Evolutionary conservation across 306 rosid species (phyloP), one percentile per base, ranked within the genome.

Genomic region (Gillenia trifoliata): DNA sequence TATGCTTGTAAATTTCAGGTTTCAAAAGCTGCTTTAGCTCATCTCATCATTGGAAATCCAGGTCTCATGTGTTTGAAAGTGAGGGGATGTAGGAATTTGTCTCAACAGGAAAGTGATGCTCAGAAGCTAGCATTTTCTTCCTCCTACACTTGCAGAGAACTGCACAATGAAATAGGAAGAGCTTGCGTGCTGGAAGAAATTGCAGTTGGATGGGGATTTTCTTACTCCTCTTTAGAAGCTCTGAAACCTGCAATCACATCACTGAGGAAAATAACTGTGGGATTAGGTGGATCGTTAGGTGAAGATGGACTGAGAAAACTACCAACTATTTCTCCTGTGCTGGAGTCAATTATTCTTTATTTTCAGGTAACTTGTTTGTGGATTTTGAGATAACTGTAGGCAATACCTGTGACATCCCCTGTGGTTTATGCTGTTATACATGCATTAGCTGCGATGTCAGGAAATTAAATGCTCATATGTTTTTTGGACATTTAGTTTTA

Each of bases 121-220:
- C 78, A 55, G 67, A 79, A 54, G 64, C 81, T 76, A 67, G 89
- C 84, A 66, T 69, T 66, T 77, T 55, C 70, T 67, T 77, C 66
- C 50, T 76, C 78, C 30, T 76, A 56, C 78, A 69, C 34, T 43
- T 70, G 71, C 77, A 83, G 85, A 74, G 85, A 75, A 80, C 76
- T 83, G 29, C 79, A 74, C 41, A 52, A 77, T 73, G 85, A 73
- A 60, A 79, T 88, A 68, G 87, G 92, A 52, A 84, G 81, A 71
- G 80, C 74, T 70, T 66, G 85, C 82, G 79, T 68, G 63, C 81
- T 92, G 84, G 93, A 89, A 79, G 96, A 88, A 81, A 73, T 89
- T 71, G 80, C 82, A 59, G 52, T 92, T 77, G 97, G 97, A 47
- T 92, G 97, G 97, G 96, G 93, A 66, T 82, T 92, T 84, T 86